These are phyloP conservation scores for Zychaea mexicana DNA, from an alignment of 371 early-diverging fungal genomes.

Conservation along the genomic window DNA sequence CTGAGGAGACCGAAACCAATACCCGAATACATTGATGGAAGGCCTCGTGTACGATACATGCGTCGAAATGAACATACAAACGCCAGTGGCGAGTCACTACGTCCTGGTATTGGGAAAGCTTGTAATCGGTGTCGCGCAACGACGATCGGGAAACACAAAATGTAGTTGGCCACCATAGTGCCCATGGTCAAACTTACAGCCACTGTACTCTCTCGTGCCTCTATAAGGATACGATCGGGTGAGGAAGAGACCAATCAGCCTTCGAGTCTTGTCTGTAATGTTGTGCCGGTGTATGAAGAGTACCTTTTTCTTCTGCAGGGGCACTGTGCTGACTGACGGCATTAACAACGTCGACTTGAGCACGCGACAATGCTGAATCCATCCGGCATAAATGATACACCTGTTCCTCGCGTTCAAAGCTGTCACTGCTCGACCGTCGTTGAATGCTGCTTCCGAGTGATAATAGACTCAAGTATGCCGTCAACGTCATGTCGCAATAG, in stretches of 20 bases:
- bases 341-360: slow-evolving; percentile 33
- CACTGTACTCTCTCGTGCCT: slow-evolving; percentile 51
- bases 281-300: not conserved
- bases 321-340: slow-evolving; percentile 33
- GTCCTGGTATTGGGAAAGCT: slow-evolving; percentile 25
- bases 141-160: slow-evolving; percentile 60
- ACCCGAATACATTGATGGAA: slow-evolving; percentile 57
- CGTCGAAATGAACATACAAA: slow-evolving; percentile 33
- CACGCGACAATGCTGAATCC: slow-evolving; percentile 22
- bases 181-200: slow-evolving; percentile 55
- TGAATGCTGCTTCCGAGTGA: slow-evolving; percentile 37
- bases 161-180: slow-evolving; percentile 60
- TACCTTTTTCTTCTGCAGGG: slow-evolving; percentile 39
- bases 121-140: slow-evolving; percentile 56
- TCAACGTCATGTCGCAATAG: slow-evolving; percentile 35
- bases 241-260: no score
- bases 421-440: slow-evolving; percentile 16
- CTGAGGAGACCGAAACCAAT: slow-evolving; percentile 59
- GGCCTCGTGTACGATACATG: slow-evolving; percentile 40
- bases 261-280: not conserved
- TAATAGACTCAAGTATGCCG: slow-evolving; percentile 36
- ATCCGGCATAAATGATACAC: slow-evolving; percentile 14
- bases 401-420: slow-evolving; percentile 23
- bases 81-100: slow-evolving; percentile 44
- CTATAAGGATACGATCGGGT: no score